Evolutionary conservation across 2,329 filamentous ascomycete species (phyloP).

Genomic region (Mycocentrospora acerina): DNA sequence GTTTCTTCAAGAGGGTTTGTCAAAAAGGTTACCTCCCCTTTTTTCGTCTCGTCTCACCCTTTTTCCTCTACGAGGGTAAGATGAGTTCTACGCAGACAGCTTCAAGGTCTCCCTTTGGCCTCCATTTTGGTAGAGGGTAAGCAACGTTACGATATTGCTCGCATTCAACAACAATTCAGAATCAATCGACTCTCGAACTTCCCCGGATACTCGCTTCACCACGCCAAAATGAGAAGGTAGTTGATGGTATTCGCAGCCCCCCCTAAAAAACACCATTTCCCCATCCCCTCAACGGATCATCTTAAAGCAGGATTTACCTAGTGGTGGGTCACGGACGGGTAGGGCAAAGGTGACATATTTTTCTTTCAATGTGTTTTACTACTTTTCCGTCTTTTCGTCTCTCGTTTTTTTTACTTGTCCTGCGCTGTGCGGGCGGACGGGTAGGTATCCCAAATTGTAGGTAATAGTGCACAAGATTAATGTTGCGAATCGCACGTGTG

Average conservation of each 20-base stretch:
- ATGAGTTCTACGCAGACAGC: slow-evolving; percentile 18
- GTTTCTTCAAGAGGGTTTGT: slow-evolving; percentile 38
- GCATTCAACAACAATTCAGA: slow-evolving; percentile 1
- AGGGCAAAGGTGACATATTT: slow-evolving; percentile 31
- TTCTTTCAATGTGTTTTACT: slow-evolving; percentile 18
- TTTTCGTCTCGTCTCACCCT: slow-evolving; percentile 34
- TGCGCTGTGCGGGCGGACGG: too few relatives aligned
- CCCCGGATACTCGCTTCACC: not conserved
- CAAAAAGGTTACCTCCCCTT: slow-evolving; percentile 39
- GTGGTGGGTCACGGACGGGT: slow-evolving; percentile 19
- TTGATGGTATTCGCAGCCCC: too few relatives aligned
- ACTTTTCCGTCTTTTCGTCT: slow-evolving; percentile 10
- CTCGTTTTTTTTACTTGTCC: slow-evolving; percentile 2
- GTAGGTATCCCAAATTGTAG: slow-evolving; percentile 26
- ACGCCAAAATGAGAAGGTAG: not conserved
- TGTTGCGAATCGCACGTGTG: not conserved
- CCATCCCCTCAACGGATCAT: not conserved
- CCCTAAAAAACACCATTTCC: too few relatives aligned
- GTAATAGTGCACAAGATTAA: slow-evolving; percentile 28
- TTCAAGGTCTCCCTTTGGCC: slow-evolving; percentile 12
- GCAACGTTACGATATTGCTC: slow-evolving; percentile 11
- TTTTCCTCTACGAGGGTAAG: slow-evolving; percentile 41
- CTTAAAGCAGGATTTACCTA: not conserved
- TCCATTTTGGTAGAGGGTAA: slow-evolving; percentile 26
- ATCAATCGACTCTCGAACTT: not conserved